phyloP scores from a whole-genome alignment of 495 filamentous ascomycete species.

The Polyplosphaeria fusca region DNA sequence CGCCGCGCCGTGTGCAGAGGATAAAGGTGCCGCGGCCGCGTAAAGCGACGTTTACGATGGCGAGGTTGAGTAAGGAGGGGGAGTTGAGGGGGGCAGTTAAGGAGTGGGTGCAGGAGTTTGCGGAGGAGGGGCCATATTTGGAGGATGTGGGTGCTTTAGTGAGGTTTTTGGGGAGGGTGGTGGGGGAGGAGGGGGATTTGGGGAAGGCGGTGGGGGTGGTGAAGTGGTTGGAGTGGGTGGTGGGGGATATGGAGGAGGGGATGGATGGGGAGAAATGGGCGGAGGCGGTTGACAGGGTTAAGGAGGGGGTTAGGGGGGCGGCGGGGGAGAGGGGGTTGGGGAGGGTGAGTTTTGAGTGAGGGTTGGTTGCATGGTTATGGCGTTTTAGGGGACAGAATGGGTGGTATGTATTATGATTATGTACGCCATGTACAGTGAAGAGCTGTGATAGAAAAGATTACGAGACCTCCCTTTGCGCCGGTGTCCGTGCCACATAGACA shows the following conservation, averaged over 20 bases:
- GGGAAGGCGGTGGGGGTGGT: slow-evolving; percentile 66
- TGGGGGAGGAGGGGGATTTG: slow-evolving; percentile 70
- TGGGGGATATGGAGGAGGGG: slow-evolving; percentile 50
- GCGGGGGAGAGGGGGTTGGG: slow-evolving; percentile 63
- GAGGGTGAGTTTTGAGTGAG: slow-evolving; percentile 50
- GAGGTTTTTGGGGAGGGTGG: slow-evolving; percentile 65
- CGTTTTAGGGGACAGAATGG: slow-evolving; percentile 9
- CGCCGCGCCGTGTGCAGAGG: neutral
- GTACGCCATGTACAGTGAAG: too few relatives aligned
- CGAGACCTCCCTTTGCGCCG: too few relatives aligned
- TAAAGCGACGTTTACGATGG: slow-evolving; percentile 64
- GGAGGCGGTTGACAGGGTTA: slow-evolving; percentile 54
- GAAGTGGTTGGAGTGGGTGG: slow-evolving; percentile 69
- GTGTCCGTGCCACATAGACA: too few relatives aligned
- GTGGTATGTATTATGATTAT: too few relatives aligned
- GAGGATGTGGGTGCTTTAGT: slow-evolving; percentile 73
- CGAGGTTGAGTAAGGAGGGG: slow-evolving; percentile 51
- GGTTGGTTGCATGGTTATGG: too few relatives aligned
- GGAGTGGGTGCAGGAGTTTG: slow-evolving; percentile 66
- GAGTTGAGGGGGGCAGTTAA: slow-evolving; percentile 61
- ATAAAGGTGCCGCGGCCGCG: slow-evolving; percentile 45
- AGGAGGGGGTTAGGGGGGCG: slow-evolving; percentile 58
- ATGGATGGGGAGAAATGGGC: slow-evolving; percentile 49
- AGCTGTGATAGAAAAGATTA: too few relatives aligned
- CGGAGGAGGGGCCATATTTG: slow-evolving; percentile 64